Percentiles rank a stretch among this genome's conserved stretches.
Evolutionary conservation across 352 stramenopile genomes (phyloP).

Genomic region (Phytophthora aleatoria): DNA sequence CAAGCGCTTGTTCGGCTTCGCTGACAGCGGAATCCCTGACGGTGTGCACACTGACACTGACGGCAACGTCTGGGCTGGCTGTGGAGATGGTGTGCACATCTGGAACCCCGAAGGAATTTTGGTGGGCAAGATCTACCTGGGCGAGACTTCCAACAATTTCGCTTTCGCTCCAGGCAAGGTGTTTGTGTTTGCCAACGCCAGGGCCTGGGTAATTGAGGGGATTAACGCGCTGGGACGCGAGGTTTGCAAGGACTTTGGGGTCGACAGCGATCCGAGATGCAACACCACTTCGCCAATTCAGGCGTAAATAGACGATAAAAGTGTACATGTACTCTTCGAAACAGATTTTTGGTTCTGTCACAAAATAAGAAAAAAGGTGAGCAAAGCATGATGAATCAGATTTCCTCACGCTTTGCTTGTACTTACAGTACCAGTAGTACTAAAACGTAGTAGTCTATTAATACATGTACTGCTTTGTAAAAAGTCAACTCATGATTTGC

Average conservation of each 20-base stretch:
- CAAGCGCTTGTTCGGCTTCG: slow-evolving; percentile 20
- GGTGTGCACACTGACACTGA: slow-evolving; percentile 24
- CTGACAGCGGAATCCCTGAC: slow-evolving; percentile 26
- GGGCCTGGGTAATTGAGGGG: slow-evolving; percentile 21
- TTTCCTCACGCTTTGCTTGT: too few species aligned
- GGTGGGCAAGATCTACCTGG: slow-evolving; percentile 28
- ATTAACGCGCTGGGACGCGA: slow-evolving; percentile 27
- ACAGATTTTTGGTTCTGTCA: too few species aligned
- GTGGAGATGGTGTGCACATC: slow-evolving; percentile 26
- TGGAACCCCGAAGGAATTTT: slow-evolving; percentile 27
- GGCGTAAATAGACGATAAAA: not conserved
- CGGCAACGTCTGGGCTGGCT: slow-evolving; percentile 25
- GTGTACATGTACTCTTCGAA: too few species aligned
- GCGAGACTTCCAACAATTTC: slow-evolving; percentile 26
- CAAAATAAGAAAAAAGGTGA: too few species aligned
- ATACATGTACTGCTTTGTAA: too few species aligned
- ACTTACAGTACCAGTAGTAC: too few species aligned
- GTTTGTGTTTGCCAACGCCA: slow-evolving; percentile 21
- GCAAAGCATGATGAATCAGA: too few species aligned
- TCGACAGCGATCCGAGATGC: slow-evolving; percentile 25
- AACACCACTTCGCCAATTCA: slow-evolving; percentile 1
- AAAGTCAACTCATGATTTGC: too few species aligned
- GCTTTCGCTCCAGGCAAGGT: slow-evolving; percentile 27
- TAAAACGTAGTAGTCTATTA: too few species aligned
- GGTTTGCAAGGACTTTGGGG: slow-evolving; percentile 32